Evolutionary conservation across 495 filamentous ascomycete genomes (phyloP), one percentile per base, ranked within the genome.

Genomic region (Xylaria telfairii): DNA sequence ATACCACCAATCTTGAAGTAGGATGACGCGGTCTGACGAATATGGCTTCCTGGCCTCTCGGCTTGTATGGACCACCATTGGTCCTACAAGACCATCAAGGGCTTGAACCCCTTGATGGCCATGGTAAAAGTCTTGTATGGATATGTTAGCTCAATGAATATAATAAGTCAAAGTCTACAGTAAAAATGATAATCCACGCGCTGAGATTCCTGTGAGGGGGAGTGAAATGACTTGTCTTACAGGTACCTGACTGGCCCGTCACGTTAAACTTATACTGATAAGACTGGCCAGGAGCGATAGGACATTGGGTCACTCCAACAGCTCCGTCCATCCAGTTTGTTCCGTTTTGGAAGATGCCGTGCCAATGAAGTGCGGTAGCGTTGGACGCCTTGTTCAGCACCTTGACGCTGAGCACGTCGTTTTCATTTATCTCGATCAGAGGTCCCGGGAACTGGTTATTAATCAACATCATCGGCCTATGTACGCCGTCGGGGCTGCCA

Each of bases 261-360:
- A 74, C 78, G 60, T 69, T 81, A 56, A 81, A 85, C 49, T 81
- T 80, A 80, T 87, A 88, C 72, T 74, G 81, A 74, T 81, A 82
- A 46, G 72, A 83, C 24, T 74, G 34, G 21, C 85, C 85, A 10
- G 90, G 89, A 3, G 89, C 81, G 71, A 93, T 87, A 2, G 90
- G 88, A 70, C 92, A 94, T 77, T 93, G 90, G n/a, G 86, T 88
- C 26, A 91, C 84, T 1, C 83, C 84, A 10, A 82, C 82, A 19
- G 85, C 80, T 13, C 91, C 91, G 76, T 93, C 91, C 87, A 90
- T 89, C 65, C 81, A 84, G 26, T 82, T 84, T 7, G 88, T 89
- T 2, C 81, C 85, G 66, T 88, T 89, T 73, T 93, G 91, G 64
- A 83, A 84, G 19, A 92, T 77, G 12, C 90, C 90, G 69, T 93